A percentile compares a stretch with the other conserved stretches of the same genome.
Evolutionary conservation across 1,139 yeast species (phyloP).

Genomic region (Candida buenavistaensis): DNA sequence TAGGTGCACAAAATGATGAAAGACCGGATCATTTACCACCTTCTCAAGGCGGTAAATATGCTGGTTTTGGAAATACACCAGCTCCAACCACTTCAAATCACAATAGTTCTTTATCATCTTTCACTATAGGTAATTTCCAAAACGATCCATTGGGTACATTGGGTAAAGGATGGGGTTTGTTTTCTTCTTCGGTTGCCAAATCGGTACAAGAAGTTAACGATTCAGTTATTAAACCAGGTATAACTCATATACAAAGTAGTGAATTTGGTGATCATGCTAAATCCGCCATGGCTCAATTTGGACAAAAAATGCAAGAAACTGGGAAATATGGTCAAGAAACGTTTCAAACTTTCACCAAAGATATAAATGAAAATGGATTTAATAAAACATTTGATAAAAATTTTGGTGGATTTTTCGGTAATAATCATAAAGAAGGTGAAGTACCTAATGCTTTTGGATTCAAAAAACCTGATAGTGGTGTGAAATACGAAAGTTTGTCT

Average conservation of each 20-base stretch:
- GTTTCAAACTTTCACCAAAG: constrained; percentile 61
- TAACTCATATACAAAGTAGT: constrained; percentile 76
- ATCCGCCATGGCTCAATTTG: constrained; percentile 93
- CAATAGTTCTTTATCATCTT: constrained; percentile 28
- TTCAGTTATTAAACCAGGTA: constrained; percentile 83
- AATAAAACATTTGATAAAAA: constrained; percentile 45
- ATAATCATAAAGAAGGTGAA: constrained; percentile 23
- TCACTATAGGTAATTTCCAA: constrained; percentile 76
- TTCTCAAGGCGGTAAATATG: constrained; percentile 90
- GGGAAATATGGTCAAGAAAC: constrained; percentile 71
- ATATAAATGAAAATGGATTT: constrained; percentile 33
- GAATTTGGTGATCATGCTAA: constrained; percentile 80
- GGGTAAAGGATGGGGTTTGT: constrained; percentile 91
- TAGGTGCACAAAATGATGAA: constrained; percentile 70
- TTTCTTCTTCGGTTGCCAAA: constrained; percentile 78
- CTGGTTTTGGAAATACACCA: constrained; percentile 88
- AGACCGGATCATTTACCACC: constrained; percentile 86
- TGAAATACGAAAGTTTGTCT: constrained; percentile 55
- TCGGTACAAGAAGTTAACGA: constrained; percentile 86
- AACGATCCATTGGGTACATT: constrained; percentile 87
- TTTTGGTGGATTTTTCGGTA: constrained; percentile 53
- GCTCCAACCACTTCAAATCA: constrained; percentile 31
- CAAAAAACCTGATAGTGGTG: constrained; percentile 57
- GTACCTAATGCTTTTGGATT: constrained; percentile 74
- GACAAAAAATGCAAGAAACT: constrained; percentile 89